These are phyloP conservation scores for Macrophomina tecta DNA, from an alignment of 2,329 filamentous ascomycete species.

Conservation along the genomic window DNA sequence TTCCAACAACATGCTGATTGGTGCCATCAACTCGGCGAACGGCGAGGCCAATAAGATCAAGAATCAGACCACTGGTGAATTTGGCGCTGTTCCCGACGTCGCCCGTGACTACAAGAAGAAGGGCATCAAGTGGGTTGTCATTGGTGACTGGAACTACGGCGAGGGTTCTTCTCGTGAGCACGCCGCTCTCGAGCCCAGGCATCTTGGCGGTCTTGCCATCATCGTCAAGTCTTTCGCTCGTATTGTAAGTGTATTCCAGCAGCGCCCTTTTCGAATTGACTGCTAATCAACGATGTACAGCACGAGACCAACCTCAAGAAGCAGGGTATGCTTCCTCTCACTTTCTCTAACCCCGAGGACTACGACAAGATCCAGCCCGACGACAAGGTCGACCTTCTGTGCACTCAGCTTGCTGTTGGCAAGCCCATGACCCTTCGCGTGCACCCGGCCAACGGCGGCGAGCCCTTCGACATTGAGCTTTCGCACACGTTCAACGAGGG, in stretches of 20 bases:
- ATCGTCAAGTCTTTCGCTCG: constrained; percentile 95
- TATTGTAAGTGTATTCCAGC: constrained; percentile 64
- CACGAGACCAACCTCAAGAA: constrained; percentile 99
- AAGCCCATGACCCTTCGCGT: constrained; percentile 91
- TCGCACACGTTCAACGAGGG: constrained; percentile 97
- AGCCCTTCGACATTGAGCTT: constrained; percentile 81
- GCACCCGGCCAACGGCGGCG: constrained; percentile 81
- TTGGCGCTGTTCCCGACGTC: constrained; percentile 86
- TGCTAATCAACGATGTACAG: constrained; percentile 37
- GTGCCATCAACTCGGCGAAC: constrained; percentile 94
- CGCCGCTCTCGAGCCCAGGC: constrained; percentile 94
- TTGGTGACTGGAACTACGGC: constrained; percentile 99
- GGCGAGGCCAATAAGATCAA: constrained; percentile 97
- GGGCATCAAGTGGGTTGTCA: constrained; percentile 93
- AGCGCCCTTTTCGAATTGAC: constrained; percentile 25
- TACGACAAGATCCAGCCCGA: constrained; percentile 96
- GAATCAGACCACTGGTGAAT: constrained; percentile 85
- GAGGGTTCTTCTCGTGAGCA: constrained; percentile 98
- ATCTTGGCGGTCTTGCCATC: constrained; percentile 96
- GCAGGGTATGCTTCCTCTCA: constrained; percentile 99
- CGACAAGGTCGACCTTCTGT: constrained; percentile 88
- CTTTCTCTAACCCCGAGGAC: constrained; percentile 91
- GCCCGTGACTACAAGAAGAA: constrained; percentile 99
- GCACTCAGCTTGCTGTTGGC: constrained; percentile 88
- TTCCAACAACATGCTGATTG: constrained; percentile 99